phyloP scores from a whole-genome alignment of 2,329 filamentous ascomycete species.

The Colletotrichum caudatum region DNA sequence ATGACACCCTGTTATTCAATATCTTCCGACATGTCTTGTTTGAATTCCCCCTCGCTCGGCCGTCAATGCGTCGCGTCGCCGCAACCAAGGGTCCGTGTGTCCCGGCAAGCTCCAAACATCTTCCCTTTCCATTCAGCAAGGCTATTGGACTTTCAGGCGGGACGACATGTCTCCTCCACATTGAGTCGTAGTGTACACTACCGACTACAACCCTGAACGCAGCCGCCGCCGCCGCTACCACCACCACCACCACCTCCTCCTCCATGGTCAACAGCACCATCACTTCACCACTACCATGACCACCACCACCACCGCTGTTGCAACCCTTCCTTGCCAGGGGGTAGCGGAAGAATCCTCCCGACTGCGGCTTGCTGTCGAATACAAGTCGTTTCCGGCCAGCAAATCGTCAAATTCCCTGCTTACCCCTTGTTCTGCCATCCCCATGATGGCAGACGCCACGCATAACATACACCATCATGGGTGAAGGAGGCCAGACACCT shows the following conservation, averaged over 20 bases:
- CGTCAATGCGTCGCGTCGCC: constrained; percentile 37
- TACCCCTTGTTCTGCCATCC: neutral
- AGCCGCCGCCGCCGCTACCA: neutral
- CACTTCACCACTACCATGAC: constrained; percentile 10
- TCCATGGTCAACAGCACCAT: too few relatives aligned
- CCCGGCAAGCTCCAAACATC: constrained; percentile 33
- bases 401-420: neutral
- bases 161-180: constrained; percentile 34
- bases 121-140: neutral
- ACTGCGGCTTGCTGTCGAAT: neutral
- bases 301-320: neutral
- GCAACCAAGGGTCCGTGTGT: constrained; percentile 34
- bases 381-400: neutral
- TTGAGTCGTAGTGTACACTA: constrained; percentile 11
- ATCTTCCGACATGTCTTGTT: constrained; percentile 38
- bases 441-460: constrained; percentile 10
- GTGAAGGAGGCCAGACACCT: constrained; percentile 13
- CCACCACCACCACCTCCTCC: neutral
- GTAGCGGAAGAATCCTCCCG: neutral
- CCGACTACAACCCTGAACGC: neutral
- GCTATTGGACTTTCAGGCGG: constrained; percentile 26
- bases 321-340: constrained; percentile 15
- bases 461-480: constrained; percentile 11
- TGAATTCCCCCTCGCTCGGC: constrained; percentile 26
- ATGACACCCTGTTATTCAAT: constrained; percentile 2